Percentiles rank a stretch among this genome's conserved stretches.
phyloP scores from a whole-genome alignment of 306 rosid genomes.

The Quercus gilva region DNA sequence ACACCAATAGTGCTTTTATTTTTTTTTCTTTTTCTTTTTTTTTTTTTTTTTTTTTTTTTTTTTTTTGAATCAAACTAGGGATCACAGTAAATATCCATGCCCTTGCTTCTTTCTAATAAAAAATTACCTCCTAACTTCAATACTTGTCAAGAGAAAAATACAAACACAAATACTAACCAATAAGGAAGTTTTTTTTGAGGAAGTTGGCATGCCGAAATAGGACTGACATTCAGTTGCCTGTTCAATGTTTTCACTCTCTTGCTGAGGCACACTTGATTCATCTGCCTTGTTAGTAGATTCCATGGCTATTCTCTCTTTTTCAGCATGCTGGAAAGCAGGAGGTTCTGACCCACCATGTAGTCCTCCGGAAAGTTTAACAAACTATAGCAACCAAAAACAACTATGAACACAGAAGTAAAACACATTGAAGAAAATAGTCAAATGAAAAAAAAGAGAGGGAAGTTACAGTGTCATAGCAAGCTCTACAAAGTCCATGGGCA shows the following conservation, averaged over 20 bases:
- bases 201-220: background rate
- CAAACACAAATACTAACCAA: background rate
- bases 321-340: slow-evolving; percentile 94
- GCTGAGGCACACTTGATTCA: slow-evolving; percentile 28
- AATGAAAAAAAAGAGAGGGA: slow-evolving; percentile 2
- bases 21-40: background rate
- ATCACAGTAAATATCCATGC: background rate
- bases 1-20: background rate
- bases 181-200: background rate
- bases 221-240: background rate
- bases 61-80: background rate
- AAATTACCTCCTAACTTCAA: too few species aligned
- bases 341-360: slow-evolving; percentile 85
- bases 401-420: background rate
- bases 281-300: slow-evolving; percentile 31
- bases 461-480: slow-evolving; percentile 73
- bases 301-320: slow-evolving; percentile 52
- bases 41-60: too few species aligned
- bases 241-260: background rate
- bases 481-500: slow-evolving; percentile 78
- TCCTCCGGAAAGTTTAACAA: slow-evolving; percentile 77
- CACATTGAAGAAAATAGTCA: background rate
- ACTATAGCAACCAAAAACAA: slow-evolving; percentile 40
- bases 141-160: background rate
- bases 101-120: background rate